Evolutionary conservation across 1,139 yeast species (phyloP).

Genomic region (Ashbya aceris): DNA sequence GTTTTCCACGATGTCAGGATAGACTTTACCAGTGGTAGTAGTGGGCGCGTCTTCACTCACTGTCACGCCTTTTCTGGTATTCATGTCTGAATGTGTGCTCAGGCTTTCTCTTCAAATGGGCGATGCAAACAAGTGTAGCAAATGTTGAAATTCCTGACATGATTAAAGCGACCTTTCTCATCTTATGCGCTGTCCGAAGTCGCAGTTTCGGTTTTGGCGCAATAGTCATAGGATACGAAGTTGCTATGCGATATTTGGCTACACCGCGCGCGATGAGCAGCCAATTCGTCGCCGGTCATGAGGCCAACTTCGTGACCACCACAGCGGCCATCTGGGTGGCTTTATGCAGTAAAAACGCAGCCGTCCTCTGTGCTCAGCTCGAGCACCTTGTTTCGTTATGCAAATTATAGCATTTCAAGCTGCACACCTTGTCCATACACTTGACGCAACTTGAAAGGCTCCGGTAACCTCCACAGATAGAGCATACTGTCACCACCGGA

Average conservation of each 20-base stretch:
- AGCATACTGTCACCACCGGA: conserved; percentile 27
- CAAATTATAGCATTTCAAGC: conserved; percentile 24
- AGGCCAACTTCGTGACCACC: too few species aligned
- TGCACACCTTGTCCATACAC: conserved; percentile 28
- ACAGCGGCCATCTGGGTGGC: too few species aligned
- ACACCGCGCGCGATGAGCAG: too few species aligned
- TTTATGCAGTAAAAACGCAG: neutral
- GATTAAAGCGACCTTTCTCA: too few species aligned
- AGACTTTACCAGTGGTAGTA: conserved; percentile 12
- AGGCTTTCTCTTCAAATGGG: conserved; percentile 3
- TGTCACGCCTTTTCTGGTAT: neutral
- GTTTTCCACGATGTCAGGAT: conserved; percentile 30
- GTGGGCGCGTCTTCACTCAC: conserved; percentile 11
- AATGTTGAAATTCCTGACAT: neutral
- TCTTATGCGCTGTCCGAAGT: too few species aligned
- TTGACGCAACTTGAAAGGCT: conserved; percentile 28
- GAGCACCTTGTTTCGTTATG: conserved; percentile 30
- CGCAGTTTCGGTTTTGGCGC: too few species aligned
- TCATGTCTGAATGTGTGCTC: conserved; percentile 6
- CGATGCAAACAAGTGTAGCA: neutral
- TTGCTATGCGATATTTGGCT: too few species aligned
- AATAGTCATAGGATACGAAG: too few species aligned
- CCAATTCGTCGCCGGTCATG: too few species aligned
- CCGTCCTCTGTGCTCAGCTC: neutral
- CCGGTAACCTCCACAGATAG: conserved; percentile 28